Evolutionary conservation across 2,329 filamentous ascomycete species (phyloP).

Genomic region (Claviceps africana): DNA sequence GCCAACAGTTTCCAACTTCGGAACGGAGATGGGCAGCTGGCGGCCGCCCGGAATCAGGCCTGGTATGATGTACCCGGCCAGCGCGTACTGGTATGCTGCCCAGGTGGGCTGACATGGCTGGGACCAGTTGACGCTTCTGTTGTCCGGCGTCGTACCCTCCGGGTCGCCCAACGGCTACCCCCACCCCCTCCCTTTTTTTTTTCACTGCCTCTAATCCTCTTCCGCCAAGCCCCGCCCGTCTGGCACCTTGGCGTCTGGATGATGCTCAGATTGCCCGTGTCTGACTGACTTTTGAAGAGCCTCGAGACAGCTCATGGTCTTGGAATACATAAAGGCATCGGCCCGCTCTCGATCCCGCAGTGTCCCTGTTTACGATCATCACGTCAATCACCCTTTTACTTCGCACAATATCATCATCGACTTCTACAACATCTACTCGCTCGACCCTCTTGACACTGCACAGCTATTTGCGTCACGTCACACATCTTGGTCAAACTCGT

Average conservation of each 20-base stretch:
- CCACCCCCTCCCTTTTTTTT: background rate
- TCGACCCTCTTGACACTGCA: no score
- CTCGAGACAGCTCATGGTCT: constrained; percentile 1
- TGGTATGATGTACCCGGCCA: constrained; percentile 5
- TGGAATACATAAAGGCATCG: constrained; percentile 18
- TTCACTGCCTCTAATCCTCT: background rate
- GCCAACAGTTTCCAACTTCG: background rate
- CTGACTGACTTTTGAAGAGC: constrained; percentile 1
- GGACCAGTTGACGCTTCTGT: no score
- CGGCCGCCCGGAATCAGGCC: constrained; percentile 6
- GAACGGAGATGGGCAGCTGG: background rate
- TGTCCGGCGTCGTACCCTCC: no score
- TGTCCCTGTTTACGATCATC: background rate
- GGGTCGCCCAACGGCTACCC: background rate
- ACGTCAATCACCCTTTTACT: background rate
- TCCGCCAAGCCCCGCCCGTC: background rate
- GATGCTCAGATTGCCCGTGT: constrained; percentile 18
- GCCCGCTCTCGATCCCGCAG: constrained; percentile 11
- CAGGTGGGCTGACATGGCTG: background rate
- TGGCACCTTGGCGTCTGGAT: constrained; percentile 2
- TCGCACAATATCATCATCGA: background rate
- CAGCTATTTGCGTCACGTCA: no score
- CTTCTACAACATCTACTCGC: background rate
- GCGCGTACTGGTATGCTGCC: constrained; percentile 5
- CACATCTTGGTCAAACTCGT: background rate